Conservation (phyloP, 306 rosid species). For the Prunus mongolica region DNA sequence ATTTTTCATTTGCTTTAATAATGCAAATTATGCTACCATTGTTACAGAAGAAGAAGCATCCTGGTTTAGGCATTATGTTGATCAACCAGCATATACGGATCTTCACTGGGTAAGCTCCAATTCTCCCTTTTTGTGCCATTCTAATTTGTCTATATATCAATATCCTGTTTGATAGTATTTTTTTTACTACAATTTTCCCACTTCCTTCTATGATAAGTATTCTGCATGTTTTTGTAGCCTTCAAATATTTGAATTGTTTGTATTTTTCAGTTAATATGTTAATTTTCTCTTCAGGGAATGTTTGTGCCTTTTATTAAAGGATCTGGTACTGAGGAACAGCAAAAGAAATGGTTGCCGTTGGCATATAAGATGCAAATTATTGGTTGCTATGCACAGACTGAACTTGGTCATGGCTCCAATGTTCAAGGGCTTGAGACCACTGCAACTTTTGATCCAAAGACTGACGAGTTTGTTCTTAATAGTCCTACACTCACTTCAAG, state of each 20-base stretch:
- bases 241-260: not conserved
- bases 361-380: constrained; percentile 91
- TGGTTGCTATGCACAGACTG: constrained; percentile 99
- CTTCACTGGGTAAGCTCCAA: constrained; percentile 85
- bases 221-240: not conserved
- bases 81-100: constrained; percentile 82
- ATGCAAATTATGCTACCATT: constrained; percentile 12
- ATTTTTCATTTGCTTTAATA: not conserved
- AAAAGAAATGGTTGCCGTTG: constrained; percentile 77
- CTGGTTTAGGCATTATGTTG: constrained; percentile 62
- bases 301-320: constrained; percentile 86
- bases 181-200: not conserved
- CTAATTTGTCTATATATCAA: not conserved
- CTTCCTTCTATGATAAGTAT: constrained; percentile 1
- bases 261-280: constrained; percentile 8
- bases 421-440: constrained; percentile 99
- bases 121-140: constrained; percentile 13
- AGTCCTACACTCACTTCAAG: constrained; percentile 95
- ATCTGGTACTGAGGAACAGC: constrained; percentile 93
- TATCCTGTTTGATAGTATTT: not conserved
- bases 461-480: constrained; percentile 76
- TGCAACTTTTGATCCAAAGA: constrained; percentile 83
- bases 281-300: constrained; percentile 64
- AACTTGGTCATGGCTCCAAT: constrained; percentile 98
- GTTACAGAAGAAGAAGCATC: constrained; percentile 77